Conservation (phyloP, 2,329 filamentous ascomycete species). For the Aureobasidium musti region DNA sequence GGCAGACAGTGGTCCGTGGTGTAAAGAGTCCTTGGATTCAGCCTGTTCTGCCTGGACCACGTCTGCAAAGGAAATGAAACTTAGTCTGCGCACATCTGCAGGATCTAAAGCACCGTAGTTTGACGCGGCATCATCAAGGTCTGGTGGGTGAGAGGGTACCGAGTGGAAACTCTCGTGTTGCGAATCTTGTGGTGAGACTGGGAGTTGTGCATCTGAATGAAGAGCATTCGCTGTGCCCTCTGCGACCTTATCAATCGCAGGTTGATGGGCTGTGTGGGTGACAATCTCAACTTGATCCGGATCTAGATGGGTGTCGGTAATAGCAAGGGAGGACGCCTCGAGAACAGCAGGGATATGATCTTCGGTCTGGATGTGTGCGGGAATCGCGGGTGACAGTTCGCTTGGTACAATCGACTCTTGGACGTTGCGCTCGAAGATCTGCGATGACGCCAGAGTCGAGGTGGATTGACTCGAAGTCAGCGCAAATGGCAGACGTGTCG, state of each 20-base stretch:
- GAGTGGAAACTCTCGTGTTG: conserved; percentile 30
- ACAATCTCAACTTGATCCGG: conserved; percentile 92
- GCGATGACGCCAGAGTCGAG: conserved; percentile 62
- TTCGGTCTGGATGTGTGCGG: conserved; percentile 89
- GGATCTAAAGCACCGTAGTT: conserved; percentile 78
- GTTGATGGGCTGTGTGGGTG: conserved; percentile 80
- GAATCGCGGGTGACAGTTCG: conserved; percentile 81
- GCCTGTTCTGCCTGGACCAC: conserved; percentile 81
- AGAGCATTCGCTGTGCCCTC: conserved; percentile 33
- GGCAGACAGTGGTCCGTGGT: conserved; percentile 67
- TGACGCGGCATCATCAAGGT: conserved; percentile 63
- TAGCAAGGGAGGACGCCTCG: conserved; percentile 86
- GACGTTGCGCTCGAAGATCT: conserved; percentile 93
- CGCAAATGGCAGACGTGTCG: conserved; percentile 33
- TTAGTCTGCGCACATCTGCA: conserved; percentile 77
- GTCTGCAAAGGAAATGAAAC: conserved; percentile 96
- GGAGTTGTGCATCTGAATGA: conserved; percentile 30
- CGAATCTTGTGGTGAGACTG: conserved; percentile 31
- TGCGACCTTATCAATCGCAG: conserved; percentile 66
- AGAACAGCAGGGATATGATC: conserved; percentile 90
- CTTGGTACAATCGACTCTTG: conserved; percentile 71
- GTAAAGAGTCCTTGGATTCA: conserved; percentile 60
- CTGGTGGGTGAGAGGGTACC: conserved; percentile 8
- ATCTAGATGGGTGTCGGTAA: conserved; percentile 81
- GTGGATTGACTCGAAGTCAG: conserved; percentile 75